Evolutionary conservation across 305 asterid species (phyloP).

Genomic region (Nicotiana rustica): DNA sequence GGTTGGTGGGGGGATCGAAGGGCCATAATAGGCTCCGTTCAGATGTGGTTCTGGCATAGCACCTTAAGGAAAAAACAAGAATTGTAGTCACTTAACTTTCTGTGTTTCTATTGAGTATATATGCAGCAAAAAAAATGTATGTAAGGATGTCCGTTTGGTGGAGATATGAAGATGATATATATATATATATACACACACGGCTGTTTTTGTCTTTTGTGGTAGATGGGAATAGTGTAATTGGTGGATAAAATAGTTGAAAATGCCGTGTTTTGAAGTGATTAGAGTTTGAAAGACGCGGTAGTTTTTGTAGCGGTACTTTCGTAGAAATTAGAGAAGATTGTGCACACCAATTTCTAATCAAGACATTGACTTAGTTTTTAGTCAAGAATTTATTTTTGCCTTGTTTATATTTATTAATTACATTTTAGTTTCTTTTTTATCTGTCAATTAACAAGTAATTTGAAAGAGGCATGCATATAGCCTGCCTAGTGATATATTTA

Average conservation of each 20-base stretch:
- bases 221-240: not conserved
- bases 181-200: too few species aligned
- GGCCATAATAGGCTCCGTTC: constrained; percentile 89
- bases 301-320: not conserved
- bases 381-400: not conserved
- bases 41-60: constrained; percentile 36
- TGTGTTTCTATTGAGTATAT: not conserved
- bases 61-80: not conserved
- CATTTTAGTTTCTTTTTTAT: too few species aligned
- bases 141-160: not conserved
- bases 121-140: not conserved
- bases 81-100: not conserved
- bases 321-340: not conserved
- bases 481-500: too few species aligned
- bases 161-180: not conserved
- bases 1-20: constrained; percentile 67
- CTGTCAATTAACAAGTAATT: too few species aligned
- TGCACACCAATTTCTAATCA: not conserved
- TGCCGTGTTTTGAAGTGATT: not conserved
- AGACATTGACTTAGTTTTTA: not conserved
- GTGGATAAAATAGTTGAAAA: not conserved
- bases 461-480: too few species aligned
- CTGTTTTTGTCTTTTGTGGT: not conserved
- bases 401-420: too few species aligned
- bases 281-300: not conserved